Evolutionary conservation across 371 early-diverging fungal species (phyloP).

Genomic region (Mortierella polycephala): DNA sequence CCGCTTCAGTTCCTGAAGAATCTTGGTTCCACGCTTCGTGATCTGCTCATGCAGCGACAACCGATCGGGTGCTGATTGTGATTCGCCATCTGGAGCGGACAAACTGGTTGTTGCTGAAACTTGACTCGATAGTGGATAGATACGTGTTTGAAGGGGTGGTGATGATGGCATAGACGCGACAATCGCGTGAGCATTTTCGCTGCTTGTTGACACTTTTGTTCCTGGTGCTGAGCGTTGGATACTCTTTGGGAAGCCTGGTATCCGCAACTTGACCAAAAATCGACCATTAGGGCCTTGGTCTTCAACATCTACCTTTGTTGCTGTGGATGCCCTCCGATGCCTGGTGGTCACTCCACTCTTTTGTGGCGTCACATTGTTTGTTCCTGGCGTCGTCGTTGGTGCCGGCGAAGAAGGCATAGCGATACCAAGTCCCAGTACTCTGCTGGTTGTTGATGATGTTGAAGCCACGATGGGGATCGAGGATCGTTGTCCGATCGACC

Average conservation of each 20-base stretch:
- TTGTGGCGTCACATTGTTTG: neutral
- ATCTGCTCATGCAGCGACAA: conserved; percentile 26
- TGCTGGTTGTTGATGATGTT: conserved; percentile 1
- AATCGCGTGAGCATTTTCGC: neutral
- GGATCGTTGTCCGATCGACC: conserved; percentile 20
- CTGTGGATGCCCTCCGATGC: neutral
- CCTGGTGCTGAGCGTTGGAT: conserved; percentile 3
- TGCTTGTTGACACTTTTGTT: neutral
- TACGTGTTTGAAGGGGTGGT: neutral
- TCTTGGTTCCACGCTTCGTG: conserved; percentile 36
- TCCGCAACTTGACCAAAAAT: conserved; percentile 30
- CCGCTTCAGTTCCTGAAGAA: conserved; percentile 29
- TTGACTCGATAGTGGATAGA: conserved; percentile 38
- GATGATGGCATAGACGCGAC: conserved; percentile 23
- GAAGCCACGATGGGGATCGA: conserved; percentile 14
- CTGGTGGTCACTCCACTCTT: conserved; percentile 2
- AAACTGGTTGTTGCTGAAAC: conserved; percentile 17
- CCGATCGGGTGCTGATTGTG: conserved; percentile 27
- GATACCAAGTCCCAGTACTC: conserved; percentile 21
- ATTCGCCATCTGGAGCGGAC: conserved; percentile 4
- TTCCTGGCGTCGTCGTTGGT: neutral
- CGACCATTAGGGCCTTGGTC: conserved; percentile 34
- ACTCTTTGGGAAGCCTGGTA: conserved; percentile 11
- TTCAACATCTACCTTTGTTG: conserved; percentile 24
- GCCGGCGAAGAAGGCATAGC: conserved; percentile 12